These are phyloP conservation scores for Chrysoporthe cubensis DNA, from an alignment of 2,329 filamentous ascomycete species.

Conservation along the genomic window DNA sequence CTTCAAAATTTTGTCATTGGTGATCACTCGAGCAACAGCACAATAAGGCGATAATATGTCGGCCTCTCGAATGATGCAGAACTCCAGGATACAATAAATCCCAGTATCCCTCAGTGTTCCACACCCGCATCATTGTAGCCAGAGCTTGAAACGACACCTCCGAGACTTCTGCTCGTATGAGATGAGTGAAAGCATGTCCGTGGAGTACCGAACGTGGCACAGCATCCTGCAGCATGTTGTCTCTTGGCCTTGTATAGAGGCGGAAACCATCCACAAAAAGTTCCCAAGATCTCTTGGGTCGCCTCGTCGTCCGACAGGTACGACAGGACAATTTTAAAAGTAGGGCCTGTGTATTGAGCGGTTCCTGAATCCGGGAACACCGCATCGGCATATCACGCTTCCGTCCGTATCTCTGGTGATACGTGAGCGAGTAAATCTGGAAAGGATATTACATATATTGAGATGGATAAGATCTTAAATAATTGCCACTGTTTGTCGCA, in stretches of 20 bases:
- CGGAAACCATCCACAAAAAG: neutral
- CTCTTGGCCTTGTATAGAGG: neutral
- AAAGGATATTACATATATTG: neutral
- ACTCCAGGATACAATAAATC: neutral
- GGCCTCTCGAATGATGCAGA: neutral
- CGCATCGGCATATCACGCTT: constrained; percentile 21
- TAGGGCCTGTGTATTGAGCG: neutral
- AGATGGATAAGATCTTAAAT: neutral
- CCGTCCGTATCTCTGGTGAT: constrained; percentile 12
- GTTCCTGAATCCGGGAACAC: constrained; percentile 1
- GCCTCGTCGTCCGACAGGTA: constrained; percentile 15
- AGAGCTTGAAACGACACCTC: neutral
- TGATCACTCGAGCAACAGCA: neutral
- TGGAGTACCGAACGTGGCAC: constrained; percentile 24
- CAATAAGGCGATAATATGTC: neutral
- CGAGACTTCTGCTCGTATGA: neutral
- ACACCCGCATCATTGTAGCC: neutral
- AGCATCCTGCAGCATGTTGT: neutral
- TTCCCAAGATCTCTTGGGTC: constrained; percentile 13
- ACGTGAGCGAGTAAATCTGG: neutral
- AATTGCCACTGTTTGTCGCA: neutral
- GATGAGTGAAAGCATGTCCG: neutral
- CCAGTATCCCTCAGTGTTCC: neutral
- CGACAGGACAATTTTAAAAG: constrained; percentile 21
- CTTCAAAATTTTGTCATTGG: neutral